Conservation (phyloP, 1,139 yeast species). For the Yamadazyma blattariae region DNA sequence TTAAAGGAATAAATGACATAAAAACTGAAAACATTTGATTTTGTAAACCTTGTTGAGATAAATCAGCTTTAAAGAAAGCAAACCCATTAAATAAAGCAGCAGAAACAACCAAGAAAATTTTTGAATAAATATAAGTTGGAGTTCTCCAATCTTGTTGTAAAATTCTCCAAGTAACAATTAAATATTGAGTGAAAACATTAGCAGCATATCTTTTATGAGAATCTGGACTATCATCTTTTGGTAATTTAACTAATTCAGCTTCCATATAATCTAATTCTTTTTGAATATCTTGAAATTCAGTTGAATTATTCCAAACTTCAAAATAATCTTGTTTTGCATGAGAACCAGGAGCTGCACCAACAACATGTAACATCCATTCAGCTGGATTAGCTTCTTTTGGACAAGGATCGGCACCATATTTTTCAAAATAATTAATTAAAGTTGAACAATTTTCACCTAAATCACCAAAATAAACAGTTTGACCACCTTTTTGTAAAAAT, state of each 20-base stretch:
- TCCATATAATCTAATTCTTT: constrained; percentile 43
- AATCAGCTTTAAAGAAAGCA: constrained; percentile 66
- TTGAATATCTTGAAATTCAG: constrained; percentile 45
- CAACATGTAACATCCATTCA: constrained; percentile 76
- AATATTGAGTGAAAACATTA: constrained; percentile 43
- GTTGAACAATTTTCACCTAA: constrained; percentile 63
- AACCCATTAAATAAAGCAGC: constrained; percentile 68
- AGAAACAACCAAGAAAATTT: constrained; percentile 49
- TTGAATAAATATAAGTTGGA: constrained; percentile 68
- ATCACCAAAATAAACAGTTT: constrained; percentile 79
- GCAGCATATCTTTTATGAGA: constrained; percentile 41
- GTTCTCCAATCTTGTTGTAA: constrained; percentile 70
- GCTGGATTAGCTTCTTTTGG: constrained; percentile 73
- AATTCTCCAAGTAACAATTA: constrained; percentile 50
- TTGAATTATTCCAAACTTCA: constrained; percentile 61
- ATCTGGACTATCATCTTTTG: constrained; percentile 29
- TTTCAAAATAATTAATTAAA: constrained; percentile 65
- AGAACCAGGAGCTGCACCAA: constrained; percentile 78
- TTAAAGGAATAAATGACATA: constrained; percentile 62
- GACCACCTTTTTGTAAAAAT: constrained; percentile 72
- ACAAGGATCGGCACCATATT: constrained; percentile 63
- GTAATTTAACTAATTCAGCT: constrained; percentile 36
- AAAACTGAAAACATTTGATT: constrained; percentile 68
- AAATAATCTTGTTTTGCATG: constrained; percentile 59
- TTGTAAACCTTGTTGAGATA: constrained; percentile 57